Evolutionary conservation across 2,329 filamentous ascomycete genomes (phyloP), one percentile per base, ranked within the genome.

Genomic region (Beauveria bassiana): DNA sequence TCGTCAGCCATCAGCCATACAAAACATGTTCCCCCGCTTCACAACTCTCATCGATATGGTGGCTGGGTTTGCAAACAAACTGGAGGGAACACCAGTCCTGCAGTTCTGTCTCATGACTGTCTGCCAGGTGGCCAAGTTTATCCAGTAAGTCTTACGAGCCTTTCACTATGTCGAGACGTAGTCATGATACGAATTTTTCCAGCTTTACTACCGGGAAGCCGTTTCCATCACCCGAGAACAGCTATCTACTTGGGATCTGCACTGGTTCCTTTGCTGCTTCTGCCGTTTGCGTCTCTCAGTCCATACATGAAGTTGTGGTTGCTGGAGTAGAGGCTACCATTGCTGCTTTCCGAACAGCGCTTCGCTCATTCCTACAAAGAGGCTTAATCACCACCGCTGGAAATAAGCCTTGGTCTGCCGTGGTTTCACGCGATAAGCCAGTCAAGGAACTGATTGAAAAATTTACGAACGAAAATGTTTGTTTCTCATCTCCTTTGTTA

Each of bases 261-360:
- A 64, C 67, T 4, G 69, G 69, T 1, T 67, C 66, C 1, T 69
- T 70, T 50, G 65, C 69, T 9, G 68, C 69, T 1, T 67, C 68
- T 1, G 68, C 68, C 28, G 61, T 69, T 24, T 63, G 65, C 45
- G 65, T 65, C 20, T 68, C 68, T 8, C 50, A 56, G n/a, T 68
- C 69, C 2, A 59, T 70, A 3, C 58, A 64, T 16, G 66, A 69
- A 10, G 61, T 70, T 2, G 63, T 70, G 18, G 47, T 62, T 8
- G 9, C 65, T 9, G 67, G 67, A 9, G 63, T 67, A 2, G 64
- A 68, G 31, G 63, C 65, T 18, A 49, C 65, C 22, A 26, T 66
- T 28, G 45, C 60, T 43, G 60, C 68, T 18, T 64, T 70, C 45
- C 61, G 61, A 46, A 69, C 68, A 26, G 64, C 67, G 2, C 64